Evolutionary conservation across 208 protist genomes (phyloP), one percentile per base, ranked within the genome.

Genomic region (Porcisia hertigi): DNA sequence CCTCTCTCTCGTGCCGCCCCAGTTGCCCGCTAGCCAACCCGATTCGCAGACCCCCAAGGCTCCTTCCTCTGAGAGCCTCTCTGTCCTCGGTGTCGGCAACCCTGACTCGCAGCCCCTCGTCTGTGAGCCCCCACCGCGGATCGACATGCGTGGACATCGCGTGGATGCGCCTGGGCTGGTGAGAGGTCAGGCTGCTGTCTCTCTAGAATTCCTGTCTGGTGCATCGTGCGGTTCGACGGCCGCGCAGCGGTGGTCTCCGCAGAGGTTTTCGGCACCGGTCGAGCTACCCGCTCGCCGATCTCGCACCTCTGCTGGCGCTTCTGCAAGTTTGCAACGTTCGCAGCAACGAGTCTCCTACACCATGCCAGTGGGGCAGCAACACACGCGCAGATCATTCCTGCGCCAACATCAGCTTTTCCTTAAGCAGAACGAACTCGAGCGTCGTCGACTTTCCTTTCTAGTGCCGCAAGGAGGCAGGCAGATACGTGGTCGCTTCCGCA

Each of bases 81-180:
- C 76, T 2, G 63, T 84, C 39, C 73, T 81, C 18, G 75, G 67
- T 71, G 75, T 70, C 1, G 74, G 74, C 55, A 64, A 83, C 43
- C 78, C 78, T 2, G 71, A 83, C 41, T 87, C 83, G 52, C 83
- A 87, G 76, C 78, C 83, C 20, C 75, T 87, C 53, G 78, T 87
- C 65, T 34, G 16, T n/a, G 79, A 82, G 30, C 83, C 82, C 7
- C 77, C 73, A 45, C 79, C 36, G 1, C 69, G 54, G 2, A 66
- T 16, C 43, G 55, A 62, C 20, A 23, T 72, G 57, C 36, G 45
- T 52, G 23, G 30, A 1, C 62, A 18, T 58, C 30, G 20, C 36
- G 25, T 34, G 23, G 20, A 45, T 18, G 30, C 23, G 0, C 41
- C 64, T 14, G 59, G 52, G 14, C 11, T 52, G 7, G 36, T n/a